Evolutionary conservation across 805 yeast species (phyloP), one percentile per base, ranked within the genome.

Genomic region (Lachancea sp.): DNA sequence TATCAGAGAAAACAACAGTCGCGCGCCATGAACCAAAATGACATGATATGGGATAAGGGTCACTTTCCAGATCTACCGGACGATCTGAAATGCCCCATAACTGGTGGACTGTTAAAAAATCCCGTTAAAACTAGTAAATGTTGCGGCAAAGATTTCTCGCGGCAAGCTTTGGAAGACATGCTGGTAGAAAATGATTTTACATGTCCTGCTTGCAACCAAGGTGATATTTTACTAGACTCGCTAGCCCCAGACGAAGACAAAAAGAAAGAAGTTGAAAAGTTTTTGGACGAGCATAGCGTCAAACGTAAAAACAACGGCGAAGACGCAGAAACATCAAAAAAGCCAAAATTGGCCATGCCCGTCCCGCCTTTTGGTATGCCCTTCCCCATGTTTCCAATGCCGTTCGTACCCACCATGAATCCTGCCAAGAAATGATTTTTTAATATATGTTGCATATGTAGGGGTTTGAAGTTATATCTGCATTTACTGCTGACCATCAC

Each of bases 61-160:
- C 50, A 62, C 38, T 58, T 67, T 38, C 52, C 53, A 30, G 66
- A 65, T 36, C 54, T 69, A 32, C 91, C 84, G 47, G 73, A 73
- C 2, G 78, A 77, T 37, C 68, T 85, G 43, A 69, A 79, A 48
- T 89, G 90, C 60, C 95, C 97, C 0, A 61, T 85, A 17, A 73
- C 81, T 2, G 75, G 77, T 13, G 80, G 78, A 44, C 66, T 89
- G 11, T 71, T 88, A 60, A 71, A 67, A 29, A 72, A 79, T 25
- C 96, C 97, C 0, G 90, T 84, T 5, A 76, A 71, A 60, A 88
- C 95, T 0, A 52, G 52, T n/a, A 91, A 93, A 30, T 90, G 97
- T 62, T 86, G 95, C 59, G 65, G 69, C 11, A 75, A 69, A 35
- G 59, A 72, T 0, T 79, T 78, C 49, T 78, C 91, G 2, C 74